phyloP scores from a whole-genome alignment of 1,284 basidiomycete genomes.

The Earliella scabrosa region DNA sequence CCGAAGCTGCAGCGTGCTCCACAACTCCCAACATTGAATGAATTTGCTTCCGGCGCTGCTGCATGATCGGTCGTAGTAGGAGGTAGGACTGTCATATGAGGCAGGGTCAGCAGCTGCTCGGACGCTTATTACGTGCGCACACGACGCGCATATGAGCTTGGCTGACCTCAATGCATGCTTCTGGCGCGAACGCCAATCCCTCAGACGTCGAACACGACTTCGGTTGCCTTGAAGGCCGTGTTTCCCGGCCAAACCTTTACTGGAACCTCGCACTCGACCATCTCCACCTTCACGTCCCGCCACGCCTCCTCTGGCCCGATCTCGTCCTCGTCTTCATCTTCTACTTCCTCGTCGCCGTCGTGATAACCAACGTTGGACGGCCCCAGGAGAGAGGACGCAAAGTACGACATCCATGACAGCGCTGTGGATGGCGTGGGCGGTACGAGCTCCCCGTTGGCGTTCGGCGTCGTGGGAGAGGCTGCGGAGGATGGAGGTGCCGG shows the following conservation, averaged over 20 bases:
- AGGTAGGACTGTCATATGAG: neutral
- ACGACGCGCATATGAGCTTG: neutral
- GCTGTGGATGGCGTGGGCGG: conserved; percentile 32
- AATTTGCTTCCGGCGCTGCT: too few species aligned
- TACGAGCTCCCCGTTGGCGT: conserved; percentile 12
- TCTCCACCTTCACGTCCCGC: conserved; percentile 71
- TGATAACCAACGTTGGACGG: conserved; percentile 54
- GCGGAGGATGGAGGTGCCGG: conserved; percentile 21
- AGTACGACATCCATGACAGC: conserved; percentile 56
- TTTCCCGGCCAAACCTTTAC: conserved; percentile 87
- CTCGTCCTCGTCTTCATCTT: conserved; percentile 58
- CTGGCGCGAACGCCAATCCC: neutral
- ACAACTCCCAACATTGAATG: neutral
- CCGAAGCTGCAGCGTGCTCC: neutral
- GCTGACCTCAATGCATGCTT: conserved; percentile 2
- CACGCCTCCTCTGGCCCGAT: conserved; percentile 66
- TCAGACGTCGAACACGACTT: conserved; percentile 78
- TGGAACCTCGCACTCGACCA: conserved; percentile 92
- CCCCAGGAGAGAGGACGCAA: conserved; percentile 58
- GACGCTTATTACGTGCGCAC: neutral
- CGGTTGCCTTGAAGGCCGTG: conserved; percentile 83
- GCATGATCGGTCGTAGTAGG: neutral
- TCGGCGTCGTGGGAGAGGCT: conserved; percentile 11
- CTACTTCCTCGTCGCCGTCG: conserved; percentile 54
- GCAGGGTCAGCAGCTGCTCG: neutral